These are phyloP conservation scores for Rhynchospora pubera DNA, from an alignment of 176 grass and related monocot genomes.

Conservation along the genomic window DNA sequence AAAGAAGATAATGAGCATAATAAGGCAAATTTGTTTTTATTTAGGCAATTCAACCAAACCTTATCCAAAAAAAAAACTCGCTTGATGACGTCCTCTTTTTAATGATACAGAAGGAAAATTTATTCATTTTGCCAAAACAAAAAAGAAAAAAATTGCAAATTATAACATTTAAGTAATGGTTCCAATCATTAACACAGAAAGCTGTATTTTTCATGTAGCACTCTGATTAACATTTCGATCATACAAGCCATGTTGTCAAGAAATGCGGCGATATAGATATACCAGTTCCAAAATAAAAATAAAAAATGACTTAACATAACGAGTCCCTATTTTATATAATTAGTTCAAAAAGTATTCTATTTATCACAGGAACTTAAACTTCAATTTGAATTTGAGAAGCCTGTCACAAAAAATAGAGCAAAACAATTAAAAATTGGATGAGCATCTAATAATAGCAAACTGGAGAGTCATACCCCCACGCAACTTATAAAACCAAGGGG, in stretches of 20 bases:
- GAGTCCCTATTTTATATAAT: too few relatives aligned
- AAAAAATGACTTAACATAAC: background rate
- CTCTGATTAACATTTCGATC: background rate
- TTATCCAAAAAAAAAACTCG: too few relatives aligned
- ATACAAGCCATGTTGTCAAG: background rate
- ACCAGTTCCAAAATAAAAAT: too few relatives aligned
- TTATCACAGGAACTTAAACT: background rate
- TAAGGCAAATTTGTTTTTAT: too few relatives aligned
- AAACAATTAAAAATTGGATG: background rate
- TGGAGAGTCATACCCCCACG: background rate
- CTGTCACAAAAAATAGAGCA: background rate
- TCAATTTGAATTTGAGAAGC: background rate
- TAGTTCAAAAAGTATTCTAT: too few relatives aligned
- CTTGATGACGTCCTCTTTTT: too few relatives aligned
- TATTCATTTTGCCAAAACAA: too few relatives aligned
- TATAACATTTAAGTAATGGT: too few relatives aligned
- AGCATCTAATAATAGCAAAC: slow-evolving; percentile 8
- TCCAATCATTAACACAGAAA: background rate
- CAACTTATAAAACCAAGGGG: background rate
- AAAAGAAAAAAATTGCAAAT: too few relatives aligned
- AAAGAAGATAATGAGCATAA: too few relatives aligned
- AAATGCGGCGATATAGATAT: background rate
- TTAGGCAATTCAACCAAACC: too few relatives aligned
- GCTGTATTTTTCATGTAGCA: background rate
- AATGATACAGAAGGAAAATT: too few relatives aligned